Base-by-base conservation (phyloP, 805 yeast species). In the Starmerella khaoyaiensis region DNA sequence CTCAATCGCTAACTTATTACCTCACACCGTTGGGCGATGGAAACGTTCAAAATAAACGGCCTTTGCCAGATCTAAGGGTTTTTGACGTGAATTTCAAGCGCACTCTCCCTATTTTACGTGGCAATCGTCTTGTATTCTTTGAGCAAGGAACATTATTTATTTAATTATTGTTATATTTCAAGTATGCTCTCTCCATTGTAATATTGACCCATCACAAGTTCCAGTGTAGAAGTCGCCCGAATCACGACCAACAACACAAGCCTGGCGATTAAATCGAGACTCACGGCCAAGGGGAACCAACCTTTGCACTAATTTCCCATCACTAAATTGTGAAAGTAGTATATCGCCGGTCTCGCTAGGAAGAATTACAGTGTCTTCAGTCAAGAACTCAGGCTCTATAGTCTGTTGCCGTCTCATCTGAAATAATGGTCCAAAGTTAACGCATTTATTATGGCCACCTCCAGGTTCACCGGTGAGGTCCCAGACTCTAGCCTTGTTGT, bases 401-500 rank as follows among this genome's bases (percentile, higher is more conserved):
- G 70, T 67, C 49, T 76, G 83, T 6, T 64, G 53, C 31, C 66
- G 67, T 46, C 71, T 69, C 56, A 81, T 79, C 40, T 84, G 67
- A 2, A 81, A 71, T 36, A 76, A 60, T 0, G 93, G 90, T 0
- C 93, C 93, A 54, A 76, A 81, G 47, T 79, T 80, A 22, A 77
- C 64, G 23, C 76, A 63, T 45, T 73, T 71, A 51, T 81, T 80
- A 20, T 69, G 53, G 1, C 65, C 64, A 1, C 64, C 63, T 5
- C 42, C 44, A 4, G 44, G 41, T 0, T 70, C 64, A 0, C 71
- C 68, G 10, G 57, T 51, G 57, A 79, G 59, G 47, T 77, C 76
- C 96, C 96, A 86, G 1, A 78, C 72, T 15, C 83, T 60, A 8
- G 82, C 67, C 48, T 73, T 78, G 36, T 84, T 94, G 55, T 86